Percentiles rank a stretch among this genome's conserved stretches.
Evolutionary conservation across 768 basidiomycete genomes (phyloP).

Genomic region (Tulasnella calospora): DNA sequence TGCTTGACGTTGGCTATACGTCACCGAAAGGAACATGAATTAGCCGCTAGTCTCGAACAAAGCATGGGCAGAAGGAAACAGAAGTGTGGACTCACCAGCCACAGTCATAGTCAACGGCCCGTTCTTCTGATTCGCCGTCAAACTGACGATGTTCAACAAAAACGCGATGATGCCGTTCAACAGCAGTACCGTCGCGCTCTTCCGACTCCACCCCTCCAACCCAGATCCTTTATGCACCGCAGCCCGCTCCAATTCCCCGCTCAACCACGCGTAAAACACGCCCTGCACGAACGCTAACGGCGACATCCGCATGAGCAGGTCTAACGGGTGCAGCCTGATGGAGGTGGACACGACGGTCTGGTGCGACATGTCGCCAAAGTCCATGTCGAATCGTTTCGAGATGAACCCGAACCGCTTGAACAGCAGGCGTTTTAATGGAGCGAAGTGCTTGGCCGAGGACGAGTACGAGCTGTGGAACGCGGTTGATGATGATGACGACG

Average conservation of each 20-base stretch:
- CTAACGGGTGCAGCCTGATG: slow-evolving; percentile 61
- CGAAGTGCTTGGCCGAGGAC: slow-evolving; percentile 29
- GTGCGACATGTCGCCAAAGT: not conserved
- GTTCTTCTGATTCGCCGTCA: too few species aligned
- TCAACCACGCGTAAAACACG: slow-evolving; percentile 63
- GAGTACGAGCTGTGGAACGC: not conserved
- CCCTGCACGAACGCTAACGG: slow-evolving; percentile 91
- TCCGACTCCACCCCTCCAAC: too few species aligned
- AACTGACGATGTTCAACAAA: too few species aligned
- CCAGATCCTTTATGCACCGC: too few species aligned
- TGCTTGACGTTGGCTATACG: too few species aligned
- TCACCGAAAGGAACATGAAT: too few species aligned
- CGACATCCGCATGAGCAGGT: slow-evolving; percentile 83
- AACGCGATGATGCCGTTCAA: slow-evolving; percentile 87
- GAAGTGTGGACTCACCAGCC: slow-evolving; percentile 73
- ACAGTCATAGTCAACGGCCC: slow-evolving; percentile 95
- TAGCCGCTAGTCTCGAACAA: too few species aligned
- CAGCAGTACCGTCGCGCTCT: slow-evolving; percentile 57
- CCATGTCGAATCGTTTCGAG: slow-evolving; percentile 10
- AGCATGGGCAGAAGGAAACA: too few species aligned
- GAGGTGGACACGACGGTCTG: not conserved
- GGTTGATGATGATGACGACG: not conserved
- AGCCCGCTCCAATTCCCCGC: too few species aligned
- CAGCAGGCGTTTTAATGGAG: slow-evolving; percentile 28
- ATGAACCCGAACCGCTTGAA: slow-evolving; percentile 34